phyloP scores from a whole-genome alignment of 2,329 filamentous ascomycete genomes.

The Aspergillus jensenii region DNA sequence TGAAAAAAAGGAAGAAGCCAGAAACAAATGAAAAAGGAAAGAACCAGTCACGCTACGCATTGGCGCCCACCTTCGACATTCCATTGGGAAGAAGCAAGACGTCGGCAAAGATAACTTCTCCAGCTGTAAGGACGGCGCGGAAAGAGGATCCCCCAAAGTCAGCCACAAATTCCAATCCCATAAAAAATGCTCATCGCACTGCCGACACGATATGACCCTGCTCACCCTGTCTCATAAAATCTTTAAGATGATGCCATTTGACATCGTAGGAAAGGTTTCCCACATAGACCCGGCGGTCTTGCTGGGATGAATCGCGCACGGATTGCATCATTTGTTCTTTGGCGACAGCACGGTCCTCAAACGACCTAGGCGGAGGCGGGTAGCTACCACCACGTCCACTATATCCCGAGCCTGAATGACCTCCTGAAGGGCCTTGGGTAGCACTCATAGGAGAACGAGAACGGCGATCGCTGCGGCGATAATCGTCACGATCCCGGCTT shows the following conservation, averaged over 20 bases:
- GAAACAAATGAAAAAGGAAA: slow-evolving; percentile 55
- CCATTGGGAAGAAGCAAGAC: slow-evolving; percentile 99
- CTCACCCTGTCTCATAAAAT: slow-evolving; percentile 99
- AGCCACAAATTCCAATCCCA: slow-evolving; percentile 26
- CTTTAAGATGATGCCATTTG: slow-evolving; percentile 99
- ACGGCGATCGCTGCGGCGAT: slow-evolving; percentile 71
- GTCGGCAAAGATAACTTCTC: slow-evolving; percentile 99
- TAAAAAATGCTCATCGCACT: slow-evolving; percentile 19
- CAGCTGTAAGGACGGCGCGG: slow-evolving; percentile 61
- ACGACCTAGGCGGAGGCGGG: slow-evolving; percentile 65
- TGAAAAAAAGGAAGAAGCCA: slow-evolving; percentile 64
- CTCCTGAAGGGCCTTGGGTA: slow-evolving; percentile 67
- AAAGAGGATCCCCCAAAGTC: slow-evolving; percentile 38
- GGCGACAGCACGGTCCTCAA: slow-evolving; percentile 77
- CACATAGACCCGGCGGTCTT: slow-evolving; percentile 98
- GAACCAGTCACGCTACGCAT: slow-evolving; percentile 84
- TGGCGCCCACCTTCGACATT: slow-evolving; percentile 99
- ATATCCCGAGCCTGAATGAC: slow-evolving; percentile 62
- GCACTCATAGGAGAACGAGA: slow-evolving; percentile 86
- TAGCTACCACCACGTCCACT: slow-evolving; percentile 62
- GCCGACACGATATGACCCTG: slow-evolving; percentile 26
- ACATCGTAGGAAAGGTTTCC: slow-evolving; percentile 99
- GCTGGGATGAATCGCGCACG: slow-evolving; percentile 90
- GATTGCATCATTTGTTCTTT: slow-evolving; percentile 97
- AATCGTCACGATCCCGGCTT: slow-evolving; percentile 75